Conservation (phyloP, 148 eudicot genomes). For the Persicaria tinctoria region DNA sequence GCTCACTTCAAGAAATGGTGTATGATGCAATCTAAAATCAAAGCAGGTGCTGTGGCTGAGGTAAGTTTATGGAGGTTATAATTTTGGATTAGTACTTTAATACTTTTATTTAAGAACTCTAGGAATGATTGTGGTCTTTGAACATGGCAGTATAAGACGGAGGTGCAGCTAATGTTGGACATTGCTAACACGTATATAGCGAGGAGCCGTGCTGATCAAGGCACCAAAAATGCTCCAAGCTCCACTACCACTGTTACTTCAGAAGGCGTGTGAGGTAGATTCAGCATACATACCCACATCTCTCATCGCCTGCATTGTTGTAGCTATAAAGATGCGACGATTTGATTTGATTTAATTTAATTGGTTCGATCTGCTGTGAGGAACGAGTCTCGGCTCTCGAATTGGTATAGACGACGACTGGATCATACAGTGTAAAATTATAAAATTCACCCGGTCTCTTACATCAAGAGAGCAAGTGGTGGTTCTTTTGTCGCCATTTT, state of each 20-base stretch:
- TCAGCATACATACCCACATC: too few relatives aligned
- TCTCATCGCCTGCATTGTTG: not conserved
- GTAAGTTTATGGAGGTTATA: conserved; percentile 24
- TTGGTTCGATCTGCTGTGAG: not conserved
- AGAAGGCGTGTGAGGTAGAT: not conserved
- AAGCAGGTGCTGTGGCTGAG: conserved; percentile 72
- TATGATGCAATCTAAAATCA: conserved; percentile 90
- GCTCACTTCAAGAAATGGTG: conserved; percentile 98
- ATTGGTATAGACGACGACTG: too few relatives aligned
- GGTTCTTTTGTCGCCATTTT: not conserved
- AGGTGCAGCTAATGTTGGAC: conserved; percentile 56
- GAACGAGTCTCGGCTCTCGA: not conserved
- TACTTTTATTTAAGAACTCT: not conserved
- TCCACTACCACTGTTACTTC: not conserved
- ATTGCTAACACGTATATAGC: conserved; percentile 47
- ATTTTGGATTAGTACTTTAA: not conserved
- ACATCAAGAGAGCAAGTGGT: not conserved
- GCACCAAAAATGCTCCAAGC: not conserved
- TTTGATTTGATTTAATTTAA: not conserved
- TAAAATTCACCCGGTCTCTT: conserved; percentile 15
- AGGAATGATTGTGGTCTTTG: not conserved
- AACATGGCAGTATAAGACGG: conserved; percentile 77
- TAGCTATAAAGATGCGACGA: not conserved
- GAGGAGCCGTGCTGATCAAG: conserved; percentile 21
- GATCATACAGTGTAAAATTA: not conserved